phyloP scores from a whole-genome alignment of 345 rosid genomes.

The Eucalyptus dawsonii region DNA sequence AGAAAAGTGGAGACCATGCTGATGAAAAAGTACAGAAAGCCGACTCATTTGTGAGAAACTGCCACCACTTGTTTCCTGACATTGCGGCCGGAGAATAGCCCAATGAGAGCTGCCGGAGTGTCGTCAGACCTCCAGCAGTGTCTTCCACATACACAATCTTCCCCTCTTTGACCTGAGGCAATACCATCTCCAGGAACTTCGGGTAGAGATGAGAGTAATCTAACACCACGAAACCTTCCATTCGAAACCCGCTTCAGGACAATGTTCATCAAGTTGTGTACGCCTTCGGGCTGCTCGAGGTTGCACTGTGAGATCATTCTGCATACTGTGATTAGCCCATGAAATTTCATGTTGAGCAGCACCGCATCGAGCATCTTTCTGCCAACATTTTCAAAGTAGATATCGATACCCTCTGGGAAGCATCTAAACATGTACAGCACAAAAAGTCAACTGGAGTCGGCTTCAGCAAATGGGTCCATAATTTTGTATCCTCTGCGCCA shows the following conservation, averaged over 20 bases:
- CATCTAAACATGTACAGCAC: not conserved
- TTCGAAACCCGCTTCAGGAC: not conserved
- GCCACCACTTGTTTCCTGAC: slow-evolving; percentile 19
- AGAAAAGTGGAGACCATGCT: not conserved
- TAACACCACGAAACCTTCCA: slow-evolving; percentile 1
- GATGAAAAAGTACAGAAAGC: not conserved
- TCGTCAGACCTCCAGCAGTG: slow-evolving; percentile 8
- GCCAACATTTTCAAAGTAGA: slow-evolving; percentile 19
- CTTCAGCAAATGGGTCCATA: not conserved
- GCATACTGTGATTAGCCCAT: not conserved
- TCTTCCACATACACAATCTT: slow-evolving; percentile 17
- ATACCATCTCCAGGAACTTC: slow-evolving; percentile 2
- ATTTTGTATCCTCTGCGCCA: not conserved
- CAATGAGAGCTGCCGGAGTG: slow-evolving; percentile 3
- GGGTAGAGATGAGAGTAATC: slow-evolving; percentile 10
- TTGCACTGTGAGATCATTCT: slow-evolving; percentile 19
- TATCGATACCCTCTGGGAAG: slow-evolving; percentile 18
- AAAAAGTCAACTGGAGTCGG: not conserved
- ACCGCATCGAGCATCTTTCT: slow-evolving; percentile 24
- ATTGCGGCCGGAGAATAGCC: slow-evolving; percentile 13
- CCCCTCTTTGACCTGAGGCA: slow-evolving; percentile 10
- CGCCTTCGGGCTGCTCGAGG: not conserved
- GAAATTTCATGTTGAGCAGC: slow-evolving; percentile 7
- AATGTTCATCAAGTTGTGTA: not conserved
- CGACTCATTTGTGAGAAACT: slow-evolving; percentile 3